Evolutionary conservation across 306 rosid genomes (phyloP).

Genomic region (Luffa acutangula): DNA sequence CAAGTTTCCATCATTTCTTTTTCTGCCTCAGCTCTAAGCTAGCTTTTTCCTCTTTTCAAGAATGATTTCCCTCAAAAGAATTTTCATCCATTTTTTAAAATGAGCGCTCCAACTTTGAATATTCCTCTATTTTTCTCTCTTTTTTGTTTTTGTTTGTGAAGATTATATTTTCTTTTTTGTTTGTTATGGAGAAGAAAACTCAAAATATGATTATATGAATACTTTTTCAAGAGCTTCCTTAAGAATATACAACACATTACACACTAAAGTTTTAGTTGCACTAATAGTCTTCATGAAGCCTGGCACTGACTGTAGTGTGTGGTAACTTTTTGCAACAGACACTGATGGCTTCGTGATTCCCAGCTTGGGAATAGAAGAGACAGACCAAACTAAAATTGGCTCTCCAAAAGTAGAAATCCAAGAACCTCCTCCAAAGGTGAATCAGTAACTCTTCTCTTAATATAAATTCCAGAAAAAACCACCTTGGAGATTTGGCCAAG

Average conservation of each 20-base stretch:
- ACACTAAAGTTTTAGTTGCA: neutral
- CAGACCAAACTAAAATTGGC: constrained; percentile 26
- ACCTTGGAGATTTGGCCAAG: neutral
- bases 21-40: neutral
- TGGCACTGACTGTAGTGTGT: neutral
- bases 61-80: neutral
- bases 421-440: constrained; percentile 57
- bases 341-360: constrained; percentile 95
- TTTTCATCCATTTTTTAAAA: neutral
- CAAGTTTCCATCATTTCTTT: neutral
- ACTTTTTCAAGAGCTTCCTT: neutral
- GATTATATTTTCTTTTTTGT: neutral
- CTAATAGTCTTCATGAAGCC: neutral
- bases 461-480: neutral
- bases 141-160: neutral
- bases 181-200: neutral
- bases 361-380: constrained; percentile 66
- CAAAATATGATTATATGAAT: neutral
- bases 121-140: neutral
- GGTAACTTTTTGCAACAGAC: constrained; percentile 34
- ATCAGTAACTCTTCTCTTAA: neutral
- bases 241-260: neutral
- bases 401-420: constrained; percentile 39
- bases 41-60: neutral
- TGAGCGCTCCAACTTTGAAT: neutral